phyloP scores from a whole-genome alignment of 805 yeast genomes.

The Candida hispaniensis region DNA sequence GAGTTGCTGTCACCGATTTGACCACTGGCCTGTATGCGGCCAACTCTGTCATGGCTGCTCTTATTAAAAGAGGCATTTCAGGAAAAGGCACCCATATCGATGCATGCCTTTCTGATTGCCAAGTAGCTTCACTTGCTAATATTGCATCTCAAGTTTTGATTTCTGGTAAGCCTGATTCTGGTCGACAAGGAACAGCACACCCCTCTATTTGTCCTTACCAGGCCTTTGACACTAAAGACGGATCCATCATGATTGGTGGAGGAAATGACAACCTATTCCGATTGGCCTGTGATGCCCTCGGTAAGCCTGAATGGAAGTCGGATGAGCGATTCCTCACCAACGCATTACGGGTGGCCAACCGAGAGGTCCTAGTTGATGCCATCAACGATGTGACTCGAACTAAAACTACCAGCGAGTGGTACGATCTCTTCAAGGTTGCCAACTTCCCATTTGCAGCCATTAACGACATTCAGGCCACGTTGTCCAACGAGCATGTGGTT shows the following conservation, averaged over 20 bases:
- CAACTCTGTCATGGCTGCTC: constrained; percentile 32
- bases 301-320: constrained; percentile 30
- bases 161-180: constrained; percentile 32
- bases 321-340: constrained; percentile 30
- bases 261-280: constrained; percentile 34
- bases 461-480: constrained; percentile 31
- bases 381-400: constrained; percentile 26
- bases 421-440: constrained; percentile 25
- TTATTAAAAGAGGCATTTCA: constrained; percentile 27
- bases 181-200: constrained; percentile 35
- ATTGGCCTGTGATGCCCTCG: constrained; percentile 28
- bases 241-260: constrained; percentile 33
- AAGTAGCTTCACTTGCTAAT: constrained; percentile 33
- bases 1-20: constrained; percentile 36
- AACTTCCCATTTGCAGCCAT: constrained; percentile 35
- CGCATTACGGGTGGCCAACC: constrained; percentile 30
- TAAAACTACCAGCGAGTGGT: constrained; percentile 32
- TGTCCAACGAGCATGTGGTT: constrained; percentile 30
- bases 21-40: constrained; percentile 34
- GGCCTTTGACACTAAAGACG: constrained; percentile 32
- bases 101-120: constrained; percentile 32
- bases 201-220: constrained; percentile 35
- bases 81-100: constrained; percentile 34
- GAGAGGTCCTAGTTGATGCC: constrained; percentile 27
- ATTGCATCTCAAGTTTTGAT: constrained; percentile 32